Conservation (phyloP, 106 monocot species). For the Platanthera zijinensis region DNA sequence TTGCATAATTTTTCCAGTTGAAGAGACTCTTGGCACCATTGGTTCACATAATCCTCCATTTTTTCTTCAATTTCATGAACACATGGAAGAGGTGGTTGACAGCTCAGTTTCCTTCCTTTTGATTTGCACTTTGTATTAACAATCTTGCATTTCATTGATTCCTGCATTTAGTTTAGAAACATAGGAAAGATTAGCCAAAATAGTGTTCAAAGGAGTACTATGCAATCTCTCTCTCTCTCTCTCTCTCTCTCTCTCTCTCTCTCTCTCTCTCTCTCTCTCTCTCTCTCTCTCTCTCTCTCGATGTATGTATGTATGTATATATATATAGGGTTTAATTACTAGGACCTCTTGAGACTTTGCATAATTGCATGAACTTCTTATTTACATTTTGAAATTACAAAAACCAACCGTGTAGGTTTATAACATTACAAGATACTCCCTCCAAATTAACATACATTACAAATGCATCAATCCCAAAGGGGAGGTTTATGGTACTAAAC, state of each 20-base stretch:
- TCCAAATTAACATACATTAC: no score
- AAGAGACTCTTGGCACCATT: not conserved
- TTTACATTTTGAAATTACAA: no score
- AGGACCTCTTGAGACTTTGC: no score
- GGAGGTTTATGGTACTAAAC: no score
- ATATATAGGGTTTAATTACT: no score
- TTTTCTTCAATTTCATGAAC: not conserved
- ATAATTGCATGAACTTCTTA: no score
- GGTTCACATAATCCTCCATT: not conserved
- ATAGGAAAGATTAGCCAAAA: not conserved
- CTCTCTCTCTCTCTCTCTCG: not conserved
- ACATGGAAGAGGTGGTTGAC: not conserved
- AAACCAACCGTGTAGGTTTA: no score
- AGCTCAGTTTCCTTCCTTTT: not conserved
- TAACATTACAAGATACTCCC: no score
- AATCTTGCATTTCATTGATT: slow-evolving; percentile 3
- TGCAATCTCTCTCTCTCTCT: not conserved
- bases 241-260: no score
- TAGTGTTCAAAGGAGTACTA: not conserved
- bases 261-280: no score
- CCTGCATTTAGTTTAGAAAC: slow-evolving; percentile 6
- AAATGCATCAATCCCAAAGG: no score
- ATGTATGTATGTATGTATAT: no score
- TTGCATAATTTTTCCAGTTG: not conserved
- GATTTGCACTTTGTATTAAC: not conserved